These are phyloP conservation scores for Chalara sp. DNA, from an alignment of 2,329 filamentous ascomycete genomes.

Conservation along the genomic window DNA sequence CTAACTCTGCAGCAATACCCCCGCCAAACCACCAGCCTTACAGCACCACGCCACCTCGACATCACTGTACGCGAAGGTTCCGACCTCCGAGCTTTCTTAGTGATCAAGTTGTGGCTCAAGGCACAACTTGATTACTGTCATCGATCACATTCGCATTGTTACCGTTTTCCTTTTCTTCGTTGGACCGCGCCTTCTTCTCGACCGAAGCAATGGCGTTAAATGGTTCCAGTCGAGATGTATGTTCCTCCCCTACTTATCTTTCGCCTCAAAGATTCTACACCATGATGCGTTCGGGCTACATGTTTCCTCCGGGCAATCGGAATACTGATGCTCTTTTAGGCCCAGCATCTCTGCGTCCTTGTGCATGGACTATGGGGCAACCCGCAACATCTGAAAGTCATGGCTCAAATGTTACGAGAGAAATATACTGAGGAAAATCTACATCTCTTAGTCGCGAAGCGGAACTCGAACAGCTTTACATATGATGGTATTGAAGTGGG, in stretches of 20 bases:
- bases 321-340: slow-evolving; percentile 20
- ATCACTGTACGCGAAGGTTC: no score
- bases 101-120: slow-evolving; percentile 31
- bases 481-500: slow-evolving; percentile 65
- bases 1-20: no score
- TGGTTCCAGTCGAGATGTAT: slow-evolving; percentile 38
- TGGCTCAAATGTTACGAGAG: slow-evolving; percentile 59
- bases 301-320: no score
- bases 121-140: slow-evolving; percentile 29
- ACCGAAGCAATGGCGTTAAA: slow-evolving; percentile 38
- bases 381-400: slow-evolving; percentile 62
- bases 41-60: no score
- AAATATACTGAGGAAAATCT: slow-evolving; percentile 55
- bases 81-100: neutral
- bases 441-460: slow-evolving; percentile 64
- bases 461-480: slow-evolving; percentile 66
- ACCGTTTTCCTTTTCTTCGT: slow-evolving; percentile 28
- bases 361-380: slow-evolving; percentile 81
- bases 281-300: no score
- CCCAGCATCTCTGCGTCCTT: slow-evolving; percentile 69
- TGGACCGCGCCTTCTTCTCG: slow-evolving; percentile 30
- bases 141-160: slow-evolving; percentile 20
- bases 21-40: no score
- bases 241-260: neutral
- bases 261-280: no score